Conservation (phyloP, 2,329 filamentous ascomycete genomes). For the Neofusicoccum kwambonambiense region DNA sequence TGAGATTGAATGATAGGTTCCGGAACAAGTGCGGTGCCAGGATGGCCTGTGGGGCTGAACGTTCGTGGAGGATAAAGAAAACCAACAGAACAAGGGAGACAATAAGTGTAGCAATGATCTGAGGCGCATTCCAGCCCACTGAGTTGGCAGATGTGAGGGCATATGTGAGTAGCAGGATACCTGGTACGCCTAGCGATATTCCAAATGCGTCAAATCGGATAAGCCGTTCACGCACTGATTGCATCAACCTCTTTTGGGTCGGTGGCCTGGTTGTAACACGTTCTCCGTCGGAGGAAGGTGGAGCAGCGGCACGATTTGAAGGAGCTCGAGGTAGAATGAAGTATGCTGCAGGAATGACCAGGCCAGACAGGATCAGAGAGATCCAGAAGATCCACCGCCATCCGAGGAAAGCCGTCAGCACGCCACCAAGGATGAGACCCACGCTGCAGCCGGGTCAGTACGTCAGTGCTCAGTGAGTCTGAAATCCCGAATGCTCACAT, state of each 20-base stretch:
- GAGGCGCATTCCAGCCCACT: not conserved
- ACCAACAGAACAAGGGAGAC: not conserved
- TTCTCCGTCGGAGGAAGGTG: not conserved
- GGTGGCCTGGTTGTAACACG: not conserved
- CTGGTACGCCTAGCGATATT: slow-evolving; percentile 11
- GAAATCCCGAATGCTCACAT: not conserved
- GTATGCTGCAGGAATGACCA: slow-evolving; percentile 16
- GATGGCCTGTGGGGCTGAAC: slow-evolving; percentile 1
- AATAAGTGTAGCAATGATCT: slow-evolving; percentile 4
- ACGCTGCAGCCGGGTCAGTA: not conserved
- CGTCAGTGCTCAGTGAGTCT: too few species aligned
- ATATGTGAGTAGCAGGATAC: slow-evolving; percentile 17
- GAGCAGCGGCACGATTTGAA: not conserved
- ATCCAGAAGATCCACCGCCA: slow-evolving; percentile 20
- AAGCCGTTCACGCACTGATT: slow-evolving; percentile 7
- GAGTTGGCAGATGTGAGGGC: slow-evolving; percentile 13
- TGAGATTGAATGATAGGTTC: slow-evolving; percentile 13
- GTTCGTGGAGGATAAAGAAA: not conserved
- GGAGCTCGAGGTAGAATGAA: not conserved
- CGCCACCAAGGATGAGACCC: slow-evolving; percentile 18
- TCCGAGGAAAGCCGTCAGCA: slow-evolving; percentile 16
- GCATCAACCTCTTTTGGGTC: not conserved
- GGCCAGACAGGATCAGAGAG: slow-evolving; percentile 11
- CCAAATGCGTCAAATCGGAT: slow-evolving; percentile 18
- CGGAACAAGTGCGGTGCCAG: slow-evolving; percentile 18